phyloP scores from a whole-genome alignment of 2,329 filamentous ascomycete genomes.

The Penicillium sp. region DNA sequence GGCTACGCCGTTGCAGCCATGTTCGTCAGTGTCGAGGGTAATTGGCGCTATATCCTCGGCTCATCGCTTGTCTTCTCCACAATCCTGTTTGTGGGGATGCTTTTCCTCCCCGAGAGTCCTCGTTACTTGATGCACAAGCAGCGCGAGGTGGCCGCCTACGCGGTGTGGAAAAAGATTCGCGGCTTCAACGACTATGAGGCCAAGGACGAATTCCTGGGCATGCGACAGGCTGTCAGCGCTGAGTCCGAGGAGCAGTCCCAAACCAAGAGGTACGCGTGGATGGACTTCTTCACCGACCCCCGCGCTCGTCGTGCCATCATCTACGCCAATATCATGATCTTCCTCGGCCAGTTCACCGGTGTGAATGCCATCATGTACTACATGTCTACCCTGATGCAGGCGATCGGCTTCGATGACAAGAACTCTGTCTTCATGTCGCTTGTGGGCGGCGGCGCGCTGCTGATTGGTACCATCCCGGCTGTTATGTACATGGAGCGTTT shows the following conservation, averaged over 20 bases:
- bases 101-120: conserved; percentile 69
- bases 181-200: conserved; percentile 57
- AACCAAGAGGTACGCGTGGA: conserved; percentile 62
- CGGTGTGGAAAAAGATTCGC: conserved; percentile 70
- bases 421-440: conserved; percentile 71
- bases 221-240: conserved; percentile 63
- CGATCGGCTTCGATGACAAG: conserved; percentile 63
- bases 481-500: conserved; percentile 70
- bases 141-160: conserved; percentile 58
- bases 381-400: conserved; percentile 64
- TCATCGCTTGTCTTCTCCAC: conserved; percentile 69
- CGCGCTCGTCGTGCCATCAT: conserved; percentile 64
- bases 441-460: conserved; percentile 65
- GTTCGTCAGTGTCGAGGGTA: conserved; percentile 65
- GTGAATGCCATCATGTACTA: conserved; percentile 71
- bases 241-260: conserved; percentile 53
- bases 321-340: conserved; percentile 68
- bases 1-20: conserved; percentile 72
- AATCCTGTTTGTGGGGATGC: conserved; percentile 61
- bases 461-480: conserved; percentile 66
- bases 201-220: conserved; percentile 68
- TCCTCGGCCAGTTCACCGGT: conserved; percentile 68
- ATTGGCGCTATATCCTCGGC: conserved; percentile 72
- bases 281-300: conserved; percentile 70
- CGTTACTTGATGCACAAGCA: conserved; percentile 69